Evolutionary conservation across 805 yeast species (phyloP).

Genomic region (Isabelozyma gotoi): DNA sequence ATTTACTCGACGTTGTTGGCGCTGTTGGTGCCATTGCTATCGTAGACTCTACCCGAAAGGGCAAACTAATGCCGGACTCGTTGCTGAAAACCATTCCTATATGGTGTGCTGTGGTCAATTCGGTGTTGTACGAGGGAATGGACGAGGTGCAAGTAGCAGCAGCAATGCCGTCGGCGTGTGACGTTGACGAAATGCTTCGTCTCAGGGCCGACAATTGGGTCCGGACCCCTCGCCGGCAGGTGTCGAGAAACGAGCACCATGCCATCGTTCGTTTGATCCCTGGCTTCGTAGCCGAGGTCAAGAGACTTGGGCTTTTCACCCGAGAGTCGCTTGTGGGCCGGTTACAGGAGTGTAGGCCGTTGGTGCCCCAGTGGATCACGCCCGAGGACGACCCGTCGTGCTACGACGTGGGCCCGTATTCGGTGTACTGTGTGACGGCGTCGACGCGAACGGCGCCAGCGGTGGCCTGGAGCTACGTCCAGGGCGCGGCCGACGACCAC

Average conservation of each 20-base stretch:
- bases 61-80: conserved; percentile 85
- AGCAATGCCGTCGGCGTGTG: background rate
- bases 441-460: conserved; percentile 40
- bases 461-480: conserved; percentile 68
- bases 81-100: conserved; percentile 84
- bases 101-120: conserved; percentile 83
- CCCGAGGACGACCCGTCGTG: conserved; percentile 41
- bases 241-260: conserved; percentile 56
- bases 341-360: conserved; percentile 36
- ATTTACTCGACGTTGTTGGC: conserved; percentile 52
- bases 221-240: conserved; percentile 25
- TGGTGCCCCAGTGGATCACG: conserved; percentile 69
- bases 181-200: background rate
- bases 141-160: background rate
- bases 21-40: conserved; percentile 50
- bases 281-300: conserved; percentile 44
- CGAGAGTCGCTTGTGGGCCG: conserved; percentile 26
- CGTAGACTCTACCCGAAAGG: conserved; percentile 84
- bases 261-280: conserved; percentile 51
- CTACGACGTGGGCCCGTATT: background rate
- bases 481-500: conserved; percentile 95
- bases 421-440: conserved; percentile 55
- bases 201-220: conserved; percentile 10
- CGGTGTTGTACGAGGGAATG: conserved; percentile 42
- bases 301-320: conserved; percentile 38